These are phyloP conservation scores for Pholiota conissans DNA, from an alignment of 768 basidiomycete genomes.

Conservation along the genomic window DNA sequence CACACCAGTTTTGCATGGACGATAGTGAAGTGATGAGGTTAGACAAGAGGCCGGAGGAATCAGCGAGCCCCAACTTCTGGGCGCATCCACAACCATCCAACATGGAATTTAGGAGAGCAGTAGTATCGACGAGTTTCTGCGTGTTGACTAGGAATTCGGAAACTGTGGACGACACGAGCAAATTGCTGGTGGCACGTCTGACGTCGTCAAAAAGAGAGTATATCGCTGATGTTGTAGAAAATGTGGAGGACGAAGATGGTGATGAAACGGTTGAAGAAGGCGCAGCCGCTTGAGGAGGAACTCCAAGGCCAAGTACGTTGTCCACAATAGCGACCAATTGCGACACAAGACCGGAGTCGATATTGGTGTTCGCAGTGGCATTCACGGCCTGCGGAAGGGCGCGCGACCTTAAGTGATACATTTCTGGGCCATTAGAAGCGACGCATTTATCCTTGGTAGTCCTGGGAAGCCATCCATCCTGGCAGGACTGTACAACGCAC, in stretches of 20 bases:
- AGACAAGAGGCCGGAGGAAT: constrained; percentile 14
- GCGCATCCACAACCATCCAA: constrained; percentile 22
- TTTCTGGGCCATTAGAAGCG: constrained; percentile 7
- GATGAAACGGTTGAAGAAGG: background rate
- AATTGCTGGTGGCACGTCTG: constrained; percentile 16
- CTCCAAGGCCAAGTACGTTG: constrained; percentile 21
- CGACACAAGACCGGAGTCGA: constrained; percentile 17
- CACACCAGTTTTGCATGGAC: constrained; percentile 12
- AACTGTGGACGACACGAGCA: constrained; percentile 23
- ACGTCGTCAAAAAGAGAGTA: constrained; percentile 21
- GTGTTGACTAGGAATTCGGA: constrained; percentile 18
- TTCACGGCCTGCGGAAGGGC: constrained; percentile 5
- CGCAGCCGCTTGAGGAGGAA: background rate
- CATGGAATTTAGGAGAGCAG: constrained; percentile 16
- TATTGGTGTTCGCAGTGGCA: constrained; percentile 6
- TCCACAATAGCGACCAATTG: constrained; percentile 20
- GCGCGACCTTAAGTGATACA: constrained; percentile 21
- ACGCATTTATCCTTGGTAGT: constrained; percentile 19
- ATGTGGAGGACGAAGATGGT: constrained; percentile 1
- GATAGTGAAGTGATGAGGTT: constrained; percentile 13
- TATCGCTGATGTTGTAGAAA: constrained; percentile 4
- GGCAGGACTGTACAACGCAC: constrained; percentile 29
- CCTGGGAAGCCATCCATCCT: constrained; percentile 27
- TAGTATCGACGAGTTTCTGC: constrained; percentile 20
- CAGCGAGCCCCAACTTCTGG: constrained; percentile 17